Conservation (phyloP, 2,329 filamentous ascomycete species). For the Monosporascus sp. region DNA sequence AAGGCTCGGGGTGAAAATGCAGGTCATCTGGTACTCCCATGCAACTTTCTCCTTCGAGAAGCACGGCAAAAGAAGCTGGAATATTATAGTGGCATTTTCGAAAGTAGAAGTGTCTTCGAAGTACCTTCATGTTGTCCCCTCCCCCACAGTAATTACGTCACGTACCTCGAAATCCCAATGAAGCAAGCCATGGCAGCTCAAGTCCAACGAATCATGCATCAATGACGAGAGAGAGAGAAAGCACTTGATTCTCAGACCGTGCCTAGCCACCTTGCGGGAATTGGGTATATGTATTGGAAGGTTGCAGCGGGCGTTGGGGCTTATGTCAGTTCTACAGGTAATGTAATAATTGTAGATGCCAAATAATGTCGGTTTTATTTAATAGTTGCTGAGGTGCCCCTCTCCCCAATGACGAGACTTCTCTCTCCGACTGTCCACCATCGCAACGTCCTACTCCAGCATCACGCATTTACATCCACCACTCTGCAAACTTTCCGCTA, state of each 20-base stretch:
- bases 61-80: background rate
- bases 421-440: background rate
- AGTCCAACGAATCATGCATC: background rate
- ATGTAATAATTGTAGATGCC: background rate
- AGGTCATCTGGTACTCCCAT: no score
- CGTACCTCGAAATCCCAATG: background rate
- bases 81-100: background rate
- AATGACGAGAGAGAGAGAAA: background rate
- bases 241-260: no score
- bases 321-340: background rate
- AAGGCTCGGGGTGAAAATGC: no score
- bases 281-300: no score
- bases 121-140: background rate
- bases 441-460: background rate
- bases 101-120: no score
- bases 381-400: background rate
- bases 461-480: no score
- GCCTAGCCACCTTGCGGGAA: no score
- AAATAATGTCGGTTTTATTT: background rate
- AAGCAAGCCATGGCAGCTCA: background rate
- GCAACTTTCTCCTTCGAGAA: background rate
- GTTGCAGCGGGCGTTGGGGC: no score
- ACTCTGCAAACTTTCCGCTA: no score
- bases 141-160: background rate
- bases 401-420: background rate